Base-by-base conservation (phyloP, 2,329 filamentous ascomycete genomes). In the Fusarium nodosum region DNA sequence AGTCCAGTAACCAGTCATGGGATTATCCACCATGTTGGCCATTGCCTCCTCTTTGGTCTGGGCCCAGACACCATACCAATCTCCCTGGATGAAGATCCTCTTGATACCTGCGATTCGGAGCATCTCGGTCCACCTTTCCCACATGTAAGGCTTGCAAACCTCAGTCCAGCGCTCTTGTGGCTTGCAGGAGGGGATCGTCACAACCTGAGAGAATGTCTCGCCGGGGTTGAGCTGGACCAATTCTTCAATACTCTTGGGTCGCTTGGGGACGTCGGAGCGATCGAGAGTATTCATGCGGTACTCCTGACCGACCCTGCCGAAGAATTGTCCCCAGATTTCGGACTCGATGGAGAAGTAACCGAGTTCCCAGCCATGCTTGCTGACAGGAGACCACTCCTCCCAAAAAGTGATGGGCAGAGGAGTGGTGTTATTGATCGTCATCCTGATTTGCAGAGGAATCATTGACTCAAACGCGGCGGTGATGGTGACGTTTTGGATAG, bases 11-110 rank as follows among this genome's bases (percentile, higher is more conserved):
- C 30, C 46, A 7, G 12, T 12, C 46, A 50, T 50, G 18, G 46
- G 30, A 1, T 50, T 2, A 12, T 50, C 46, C 7, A 9, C 12
- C 20, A 50, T 34, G 11, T 34, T 50, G 20, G 15, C 22, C 51
- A 58, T 56, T 15, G 34, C 36, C 28, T 44, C 18, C 0, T 36
- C 13, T 24, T 36, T 58, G 5, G n/a, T 20, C 6, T 31, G n/a
- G 8, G 30, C 51, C 56, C 56, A 58, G 24, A 58, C 9, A 34
- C 56, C 51, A 10, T 58, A 30, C 51, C 56, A 56, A 12, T 22
- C 31, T 30, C 51, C 56, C 3, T 20, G 20, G n/a, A 58, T 26
- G 3, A 12, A 15, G 28, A 58, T 11, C 0, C n/a, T 13, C 30
- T 20, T n/a, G 4, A 20, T 10, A 4, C 38, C 30, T 2, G 18